Conservation (phyloP, 2,329 filamentous ascomycete genomes). For the Fusarium palustre region DNA sequence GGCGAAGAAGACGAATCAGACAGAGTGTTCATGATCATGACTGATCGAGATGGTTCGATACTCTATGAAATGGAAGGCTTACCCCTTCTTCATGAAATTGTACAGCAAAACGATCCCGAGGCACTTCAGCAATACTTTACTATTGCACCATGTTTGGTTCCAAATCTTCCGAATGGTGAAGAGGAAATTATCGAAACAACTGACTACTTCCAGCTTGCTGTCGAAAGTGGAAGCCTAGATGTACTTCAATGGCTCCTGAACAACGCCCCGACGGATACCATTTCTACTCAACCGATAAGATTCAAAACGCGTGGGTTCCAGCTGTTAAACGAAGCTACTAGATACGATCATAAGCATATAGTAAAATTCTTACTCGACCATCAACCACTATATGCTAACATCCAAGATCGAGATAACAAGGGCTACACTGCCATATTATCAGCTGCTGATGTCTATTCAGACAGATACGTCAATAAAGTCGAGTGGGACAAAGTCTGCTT, state of each 20-base stretch:
- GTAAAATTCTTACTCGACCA: background rate
- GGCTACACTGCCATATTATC: background rate
- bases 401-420: background rate
- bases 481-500: background rate
- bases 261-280: background rate
- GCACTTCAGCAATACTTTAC: background rate
- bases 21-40: background rate
- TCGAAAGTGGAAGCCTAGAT: background rate
- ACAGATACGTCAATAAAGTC: background rate
- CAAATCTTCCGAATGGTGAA: background rate
- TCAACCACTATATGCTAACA: constrained; percentile 2
- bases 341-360: background rate
- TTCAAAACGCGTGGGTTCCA: background rate
- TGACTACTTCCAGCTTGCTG: background rate
- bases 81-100: background rate
- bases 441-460: background rate
- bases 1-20: no score
- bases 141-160: background rate
- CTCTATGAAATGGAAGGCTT: background rate
- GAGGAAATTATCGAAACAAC: background rate
- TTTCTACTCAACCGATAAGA: background rate
- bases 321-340: constrained; percentile 1
- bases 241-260: background rate
- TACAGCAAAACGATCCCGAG: background rate
- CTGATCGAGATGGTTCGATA: background rate